These are phyloP conservation scores for Russula abietina DNA, from an alignment of 768 basidiomycete genomes.

Conservation along the genomic window DNA sequence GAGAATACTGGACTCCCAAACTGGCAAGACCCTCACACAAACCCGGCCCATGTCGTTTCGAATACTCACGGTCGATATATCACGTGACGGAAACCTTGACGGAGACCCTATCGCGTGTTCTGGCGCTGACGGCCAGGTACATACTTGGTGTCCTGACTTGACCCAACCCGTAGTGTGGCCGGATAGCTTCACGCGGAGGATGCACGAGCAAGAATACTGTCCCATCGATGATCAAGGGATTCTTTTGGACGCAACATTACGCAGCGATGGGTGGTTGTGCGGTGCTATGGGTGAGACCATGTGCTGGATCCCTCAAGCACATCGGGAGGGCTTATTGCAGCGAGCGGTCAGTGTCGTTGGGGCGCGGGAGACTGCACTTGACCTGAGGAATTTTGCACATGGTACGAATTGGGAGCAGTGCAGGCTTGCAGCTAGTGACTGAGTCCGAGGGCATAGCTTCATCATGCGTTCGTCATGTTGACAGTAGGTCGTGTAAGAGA, in stretches of 20 bases:
- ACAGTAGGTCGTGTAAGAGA: too few relatives aligned
- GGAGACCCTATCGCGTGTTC: slow-evolving; percentile 5
- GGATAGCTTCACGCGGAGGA: background rate
- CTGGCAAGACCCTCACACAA: slow-evolving; percentile 3
- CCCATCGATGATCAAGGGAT: slow-evolving; percentile 12
- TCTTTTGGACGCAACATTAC: background rate
- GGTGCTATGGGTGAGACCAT: slow-evolving; percentile 2
- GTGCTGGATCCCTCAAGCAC: slow-evolving; percentile 14
- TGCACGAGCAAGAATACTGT: slow-evolving; percentile 7
- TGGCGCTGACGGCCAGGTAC: background rate
- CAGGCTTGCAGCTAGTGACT: background rate
- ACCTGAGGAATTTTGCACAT: slow-evolving; percentile 6
- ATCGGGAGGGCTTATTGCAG: slow-evolving; percentile 12
- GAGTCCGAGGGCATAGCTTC: too few relatives aligned
- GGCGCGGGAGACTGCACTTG: slow-evolving; percentile 6
- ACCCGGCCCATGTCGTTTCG: background rate
- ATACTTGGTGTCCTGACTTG: slow-evolving; percentile 7
- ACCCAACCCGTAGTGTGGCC: slow-evolving; percentile 8
- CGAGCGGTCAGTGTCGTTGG: slow-evolving; percentile 13
- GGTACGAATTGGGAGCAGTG: slow-evolving; percentile 15
- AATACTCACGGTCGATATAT: slow-evolving; percentile 1
- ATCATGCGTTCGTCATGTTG: too few relatives aligned
- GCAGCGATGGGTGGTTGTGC: slow-evolving; percentile 9
- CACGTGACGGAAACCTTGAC: slow-evolving; percentile 11
- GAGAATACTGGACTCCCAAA: slow-evolving; percentile 11